Evolutionary conservation across 2,329 filamentous ascomycete genomes (phyloP), one percentile per base, ranked within the genome.

Genomic region (Ceratocystis lukuohia): DNA sequence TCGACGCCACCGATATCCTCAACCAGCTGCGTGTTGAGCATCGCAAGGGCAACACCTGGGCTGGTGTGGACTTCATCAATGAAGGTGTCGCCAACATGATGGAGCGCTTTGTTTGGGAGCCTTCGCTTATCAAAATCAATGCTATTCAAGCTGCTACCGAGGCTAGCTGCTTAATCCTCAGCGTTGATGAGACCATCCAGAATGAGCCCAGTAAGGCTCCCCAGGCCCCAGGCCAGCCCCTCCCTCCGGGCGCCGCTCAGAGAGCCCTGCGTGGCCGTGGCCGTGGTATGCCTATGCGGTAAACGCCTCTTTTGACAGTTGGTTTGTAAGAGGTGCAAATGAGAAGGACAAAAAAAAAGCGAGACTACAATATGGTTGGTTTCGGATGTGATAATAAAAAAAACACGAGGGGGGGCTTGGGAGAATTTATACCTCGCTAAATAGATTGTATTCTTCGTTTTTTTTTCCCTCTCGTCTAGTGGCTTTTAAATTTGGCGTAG

Each of bases 161-260:
- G 79, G 94, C 94, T 25, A 89, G 88, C 71, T 99, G 94, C 79
- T 79, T 99, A 79, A 97, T 99, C 71, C 79, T 99, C 72, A 88
- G 91, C 72, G 94, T 99, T 66, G 94, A 99, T 74, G 94, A 99
- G 84, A 99, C 94, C 44, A 97, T 99, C 78, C 91, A 87, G 78
- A 99, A 99, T 77, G 91, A 99, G 80, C 92, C 97, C 80, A 96
- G 90, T 73, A 83, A 87, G 72, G 81, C 85, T 75, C 88, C 92
- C 28, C 89, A 96, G 76, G 91, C 85, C 7, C 93, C 93, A 0
- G 83, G 85, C 66, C 82, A 88, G 76, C 83, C 85, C 22, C 79
- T 92, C 70, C 89, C 88, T 3, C 87, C 87, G 0, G 89, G 88
- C 71, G 92, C 93, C 25, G 92, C 93, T 10, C 93, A 97, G 80